Base-by-base conservation (phyloP, 2,329 filamentous ascomycete species). In the Stachybotrys chartarum region DNA sequence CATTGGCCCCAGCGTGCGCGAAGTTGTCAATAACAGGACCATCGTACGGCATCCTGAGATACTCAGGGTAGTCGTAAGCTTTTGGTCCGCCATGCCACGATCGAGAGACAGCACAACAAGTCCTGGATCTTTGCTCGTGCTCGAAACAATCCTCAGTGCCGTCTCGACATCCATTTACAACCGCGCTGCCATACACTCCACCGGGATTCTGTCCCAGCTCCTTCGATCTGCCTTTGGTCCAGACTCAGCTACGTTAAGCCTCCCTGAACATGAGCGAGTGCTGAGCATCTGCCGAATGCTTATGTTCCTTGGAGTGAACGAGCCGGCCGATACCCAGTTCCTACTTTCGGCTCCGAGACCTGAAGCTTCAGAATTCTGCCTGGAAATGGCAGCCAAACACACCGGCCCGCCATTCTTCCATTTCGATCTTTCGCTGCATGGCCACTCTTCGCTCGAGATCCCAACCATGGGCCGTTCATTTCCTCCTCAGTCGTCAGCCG, bases 401-500 rank as follows among this genome's bases (percentile, higher is more conserved):
- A 85, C 87, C 60, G 83, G 85, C 14, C 91, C 94, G 6, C 84
- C 92, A 0, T 92, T 90, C 68, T 88, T 99, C 61, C 91, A 97
- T 63, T 97, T 99, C 70, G 94, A 99, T 68, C 78, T 99, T 24
- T 94, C 91, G 1, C 75, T 91, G 16, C 81, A 91, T 68, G 95
- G 95, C 0, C 93, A 91, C 70, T 89, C 90, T 14, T 96, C 94
- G 0, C 83, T 97, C 58, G 95, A 99, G 68, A 77, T 99, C 31
- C 84, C 91, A 7, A 92, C 85, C n/a, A 77, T 99, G 30, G 91
- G 91, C 6, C 85, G 89, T 35, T 74, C 84, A 1, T 99, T 99
- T 64, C 95, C 94, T 11, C 91, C 94, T 1, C 79, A 83, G 54
- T 84, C 86, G 17, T 83, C 86, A 10, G 77, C 80, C n/a, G 95